Evolutionary conservation across 306 rosid genomes (phyloP), one percentile per base, ranked within the genome.

Genomic region (Dryas octopetala): DNA sequence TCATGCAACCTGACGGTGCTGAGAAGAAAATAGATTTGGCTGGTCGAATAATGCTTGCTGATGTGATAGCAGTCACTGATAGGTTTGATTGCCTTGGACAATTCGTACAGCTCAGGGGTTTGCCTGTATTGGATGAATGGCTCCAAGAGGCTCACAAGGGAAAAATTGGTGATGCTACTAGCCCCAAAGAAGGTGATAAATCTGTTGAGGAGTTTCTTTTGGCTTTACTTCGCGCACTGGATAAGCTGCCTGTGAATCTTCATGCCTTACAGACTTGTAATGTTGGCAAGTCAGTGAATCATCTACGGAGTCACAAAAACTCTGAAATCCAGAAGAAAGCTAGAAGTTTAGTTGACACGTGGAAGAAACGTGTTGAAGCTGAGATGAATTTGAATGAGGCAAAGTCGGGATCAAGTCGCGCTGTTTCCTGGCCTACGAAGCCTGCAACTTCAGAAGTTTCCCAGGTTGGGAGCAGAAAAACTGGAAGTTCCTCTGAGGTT

Each of bases 131-230:
- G 17, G 93, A 93, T 62, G 97, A 89, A 74, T 93, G 98, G 98
- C 93, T 93, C 70, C 98, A 91, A 64, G 98, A 93, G 86, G 91
- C 83, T 60, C 98, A 89, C 66, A 91, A 88, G 75, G 96, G 97
- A 13, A 93, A 91, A 80, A 54, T 81, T 70, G 93, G 97, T 45
- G 91, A 88, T 82, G 85, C 82, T 62, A 80, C 77, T 79, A 55
- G 67, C 49, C 58, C 83, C 58, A 90, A 85, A 77, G 96, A 92
- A 61, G 68, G 80, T 4, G 98, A 93, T 4, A 93, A 88, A 82
- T 78, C 91, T 70, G 86, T 87, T 49, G 98, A 93, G 77, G 98
- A 91, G n/a, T 91, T 93, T 78, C 87, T 93, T 54, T 86, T 91
- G 68, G 85, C 86, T 76, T 82, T 91, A 79, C 97, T 93, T 71